A percentile compares a stretch with the other conserved stretches of the same genome.
Evolutionary conservation across 208 protist genomes (phyloP).

Genomic region (Phytomonas serpens): DNA sequence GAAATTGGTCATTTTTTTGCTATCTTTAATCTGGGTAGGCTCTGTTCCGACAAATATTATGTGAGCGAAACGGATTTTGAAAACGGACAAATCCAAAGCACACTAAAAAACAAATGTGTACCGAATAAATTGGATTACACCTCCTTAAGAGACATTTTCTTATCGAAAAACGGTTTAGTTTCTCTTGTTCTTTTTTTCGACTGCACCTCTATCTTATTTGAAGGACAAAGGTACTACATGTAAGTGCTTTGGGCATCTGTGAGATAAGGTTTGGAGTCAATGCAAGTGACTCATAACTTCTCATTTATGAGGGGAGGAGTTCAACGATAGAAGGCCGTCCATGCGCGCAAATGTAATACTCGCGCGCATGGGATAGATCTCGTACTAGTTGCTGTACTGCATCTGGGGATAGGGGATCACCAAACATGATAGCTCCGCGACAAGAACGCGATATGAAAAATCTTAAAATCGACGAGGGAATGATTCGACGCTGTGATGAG

Average conservation of each 20-base stretch:
- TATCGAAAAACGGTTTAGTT: background rate
- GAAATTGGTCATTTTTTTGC: background rate
- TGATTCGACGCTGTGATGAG: constrained; percentile 10
- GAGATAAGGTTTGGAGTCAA: background rate
- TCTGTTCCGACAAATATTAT: background rate
- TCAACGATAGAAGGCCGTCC: constrained; percentile 50
- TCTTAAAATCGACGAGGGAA: constrained; percentile 47
- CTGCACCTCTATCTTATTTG: background rate
- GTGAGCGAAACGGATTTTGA: background rate
- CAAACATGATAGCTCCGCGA: constrained; percentile 76
- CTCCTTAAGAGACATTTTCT: background rate
- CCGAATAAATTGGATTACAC: background rate
- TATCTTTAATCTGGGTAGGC: background rate
- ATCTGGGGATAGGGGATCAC: constrained; percentile 27
- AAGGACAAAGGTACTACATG: background rate
- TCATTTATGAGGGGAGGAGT: constrained; percentile 11
- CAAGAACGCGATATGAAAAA: constrained; percentile 75
- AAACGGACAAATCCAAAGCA: background rate
- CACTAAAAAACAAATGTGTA: background rate
- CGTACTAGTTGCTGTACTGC: constrained; percentile 21
- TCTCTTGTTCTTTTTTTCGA: background rate
- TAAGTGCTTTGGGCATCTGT: background rate
- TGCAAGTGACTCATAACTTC: background rate
- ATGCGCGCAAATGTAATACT: constrained; percentile 65
- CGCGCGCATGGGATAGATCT: constrained; percentile 14